phyloP scores from a whole-genome alignment of 306 rosid species.

The Pyrus betulifolia region DNA sequence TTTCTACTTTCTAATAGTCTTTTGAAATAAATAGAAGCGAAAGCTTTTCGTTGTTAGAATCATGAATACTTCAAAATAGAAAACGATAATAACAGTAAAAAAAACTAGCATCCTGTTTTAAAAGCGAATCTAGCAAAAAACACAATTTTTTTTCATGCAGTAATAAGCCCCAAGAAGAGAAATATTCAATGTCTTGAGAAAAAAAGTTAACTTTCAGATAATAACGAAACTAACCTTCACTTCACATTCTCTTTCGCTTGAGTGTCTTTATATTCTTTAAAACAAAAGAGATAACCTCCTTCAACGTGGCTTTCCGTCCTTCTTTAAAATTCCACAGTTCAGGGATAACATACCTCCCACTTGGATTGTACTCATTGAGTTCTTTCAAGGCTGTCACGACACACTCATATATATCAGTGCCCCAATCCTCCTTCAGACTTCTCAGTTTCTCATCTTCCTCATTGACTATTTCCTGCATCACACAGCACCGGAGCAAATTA shows the following conservation, averaged over 20 bases:
- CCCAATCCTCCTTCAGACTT: slow-evolving; percentile 72
- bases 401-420: slow-evolving; percentile 45
- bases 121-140: too few relatives aligned
- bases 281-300: slow-evolving; percentile 62
- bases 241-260: slow-evolving; percentile 67
- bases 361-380: slow-evolving; percentile 68
- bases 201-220: neutral
- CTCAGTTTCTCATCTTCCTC: slow-evolving; percentile 61
- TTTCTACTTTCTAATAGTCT: too few relatives aligned
- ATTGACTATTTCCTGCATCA: slow-evolving; percentile 47
- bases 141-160: too few relatives aligned
- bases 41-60: too few relatives aligned
- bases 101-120: too few relatives aligned
- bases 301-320: slow-evolving; percentile 73
- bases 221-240: slow-evolving; percentile 30
- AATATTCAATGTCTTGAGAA: too few relatives aligned
- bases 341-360: slow-evolving; percentile 55
- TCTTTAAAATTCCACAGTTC: slow-evolving; percentile 87
- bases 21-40: too few relatives aligned
- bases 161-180: too few relatives aligned
- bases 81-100: too few relatives aligned
- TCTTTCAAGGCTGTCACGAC: slow-evolving; percentile 62
- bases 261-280: slow-evolving; percentile 35
- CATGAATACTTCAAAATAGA: too few relatives aligned
- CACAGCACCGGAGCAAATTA: neutral